phyloP scores from a whole-genome alignment of 164 flowering plant species.

The Hamamelis virginiana region DNA sequence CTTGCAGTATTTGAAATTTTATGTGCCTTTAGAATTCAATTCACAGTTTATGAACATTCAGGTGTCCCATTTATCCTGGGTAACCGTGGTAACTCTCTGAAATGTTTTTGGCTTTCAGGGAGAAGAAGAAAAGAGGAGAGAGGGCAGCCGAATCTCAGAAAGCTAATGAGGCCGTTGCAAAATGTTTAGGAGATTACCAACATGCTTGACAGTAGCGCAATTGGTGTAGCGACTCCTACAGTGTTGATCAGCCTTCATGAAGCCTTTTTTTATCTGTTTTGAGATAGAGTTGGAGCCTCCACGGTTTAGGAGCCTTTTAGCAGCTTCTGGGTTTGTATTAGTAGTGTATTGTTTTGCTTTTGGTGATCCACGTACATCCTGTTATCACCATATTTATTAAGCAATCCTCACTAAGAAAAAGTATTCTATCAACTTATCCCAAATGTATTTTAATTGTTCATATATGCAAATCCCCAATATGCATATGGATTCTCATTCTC shows the following conservation, averaged over 20 bases:
- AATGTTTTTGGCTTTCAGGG: constrained; percentile 49
- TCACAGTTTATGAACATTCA: too few relatives aligned
- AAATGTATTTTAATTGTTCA: background rate
- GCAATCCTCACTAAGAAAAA: too few relatives aligned
- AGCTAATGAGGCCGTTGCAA: constrained; percentile 68
- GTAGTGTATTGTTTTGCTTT: background rate
- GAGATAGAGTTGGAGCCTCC: constrained; percentile 10
- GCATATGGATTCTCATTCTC: background rate
- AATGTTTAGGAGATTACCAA: constrained; percentile 47
- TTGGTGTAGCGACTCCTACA: background rate
- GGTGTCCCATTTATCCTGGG: too few relatives aligned
- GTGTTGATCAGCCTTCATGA: background rate
- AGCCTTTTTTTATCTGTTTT: constrained; percentile 1
- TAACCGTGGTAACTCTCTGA: background rate
- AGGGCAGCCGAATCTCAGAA: constrained; percentile 59
- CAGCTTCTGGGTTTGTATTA: constrained; percentile 10
- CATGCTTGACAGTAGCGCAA: constrained; percentile 18
- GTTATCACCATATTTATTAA: background rate
- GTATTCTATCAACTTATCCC: background rate
- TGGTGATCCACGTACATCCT: background rate
- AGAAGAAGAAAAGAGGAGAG: constrained; percentile 84
- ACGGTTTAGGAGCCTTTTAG: background rate
- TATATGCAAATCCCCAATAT: background rate
- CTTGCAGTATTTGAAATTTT: too few relatives aligned
- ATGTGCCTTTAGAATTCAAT: too few relatives aligned